A percentile compares a stretch with the other conserved stretches of the same genome.
Evolutionary conservation across 192 early-diverging fungal genomes (phyloP).

Genomic region (Coemansia sp.): DNA sequence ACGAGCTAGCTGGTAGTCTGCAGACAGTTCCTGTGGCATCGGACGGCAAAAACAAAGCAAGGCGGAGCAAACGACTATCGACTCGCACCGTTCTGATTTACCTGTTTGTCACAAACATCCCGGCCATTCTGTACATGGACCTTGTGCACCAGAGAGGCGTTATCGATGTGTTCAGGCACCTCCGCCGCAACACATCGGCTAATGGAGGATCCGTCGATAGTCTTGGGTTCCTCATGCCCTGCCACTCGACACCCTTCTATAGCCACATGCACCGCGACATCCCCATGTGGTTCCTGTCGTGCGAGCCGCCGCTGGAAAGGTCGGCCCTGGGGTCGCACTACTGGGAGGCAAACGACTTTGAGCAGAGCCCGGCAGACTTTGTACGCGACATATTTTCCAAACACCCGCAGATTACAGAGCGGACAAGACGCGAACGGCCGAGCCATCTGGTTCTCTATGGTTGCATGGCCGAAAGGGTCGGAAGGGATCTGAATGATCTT

Average conservation of each 20-base stretch:
- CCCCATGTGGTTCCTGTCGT: slow-evolving; percentile 84
- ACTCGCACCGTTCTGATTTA: slow-evolving; percentile 18
- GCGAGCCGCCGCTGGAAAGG: slow-evolving; percentile 78
- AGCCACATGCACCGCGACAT: slow-evolving; percentile 71
- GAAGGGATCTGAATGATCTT: slow-evolving; percentile 27
- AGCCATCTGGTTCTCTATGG: slow-evolving; percentile 83
- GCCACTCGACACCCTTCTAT: slow-evolving; percentile 96
- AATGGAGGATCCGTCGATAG: slow-evolving; percentile 10
- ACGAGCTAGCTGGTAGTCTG: slow-evolving; percentile 30
- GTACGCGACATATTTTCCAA: slow-evolving; percentile 43
- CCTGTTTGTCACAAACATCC: slow-evolving; percentile 64
- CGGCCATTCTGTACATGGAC: slow-evolving; percentile 69
- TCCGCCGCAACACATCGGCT: slow-evolving; percentile 55
- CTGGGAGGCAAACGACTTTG: slow-evolving; percentile 79
- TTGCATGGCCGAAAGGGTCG: slow-evolving; percentile 47
- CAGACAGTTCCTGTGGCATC: neutral
- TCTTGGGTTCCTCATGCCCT: slow-evolving; percentile 90
- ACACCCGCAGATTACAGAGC: neutral
- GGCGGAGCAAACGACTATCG: slow-evolving; percentile 6
- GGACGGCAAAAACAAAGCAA: neutral
- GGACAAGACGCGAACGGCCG: slow-evolving; percentile 54
- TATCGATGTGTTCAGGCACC: slow-evolving; percentile 76
- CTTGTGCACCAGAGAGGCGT: slow-evolving; percentile 91
- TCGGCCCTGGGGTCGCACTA: slow-evolving; percentile 55
- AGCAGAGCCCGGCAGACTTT: slow-evolving; percentile 66